Base-by-base conservation (phyloP, 1,284 basidiomycete species). In the Anthracocystis panici-leucophaei region DNA sequence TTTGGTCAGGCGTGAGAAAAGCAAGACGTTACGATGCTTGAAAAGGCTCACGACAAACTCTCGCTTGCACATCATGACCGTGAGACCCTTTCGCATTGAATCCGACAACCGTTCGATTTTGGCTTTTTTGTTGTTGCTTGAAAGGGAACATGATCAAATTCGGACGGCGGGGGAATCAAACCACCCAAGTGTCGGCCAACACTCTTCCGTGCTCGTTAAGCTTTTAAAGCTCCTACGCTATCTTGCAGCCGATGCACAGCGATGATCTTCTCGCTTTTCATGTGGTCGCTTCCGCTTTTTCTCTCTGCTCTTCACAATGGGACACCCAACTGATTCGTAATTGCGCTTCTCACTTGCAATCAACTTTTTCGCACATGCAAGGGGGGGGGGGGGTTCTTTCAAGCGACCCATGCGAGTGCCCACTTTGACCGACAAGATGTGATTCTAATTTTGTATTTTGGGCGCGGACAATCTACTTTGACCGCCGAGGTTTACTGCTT, bases 121-220 rank as follows among this genome's bases (percentile, higher is more conserved):
- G 33, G 6, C n/a, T 38, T 29, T 20, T 25, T 40, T 38, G 38
- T 18, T 8, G 51, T 3, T 10, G 38, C 40, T 14, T 29, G 25
- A 56, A n/a, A n/a, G n/a, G n/a, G n/a, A 29, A 29, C 33, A 11
- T 2, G 33, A 33, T 2, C 33, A 33, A 33, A 2, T 12, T 33
- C 33, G 33, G 33, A 33, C 7, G 33, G 33, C 29, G 33, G 33
- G n/a, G n/a, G n/a, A n/a, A n/a, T n/a, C n/a, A n/a, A n/a, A 16
- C 35, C 14, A 38, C 45, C 55, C 59, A 62, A 55, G 52, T 55
- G 35, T 62, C 59, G 59, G 59, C 59, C 7, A 42, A 29, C 52
- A 29, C 14, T 55, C 35, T 46, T 62, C 59, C 59, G 59, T 42
- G 35, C 45, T 62, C 45, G 59, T 45, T 35, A 49, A n/a, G 31